A percentile compares a stretch with the other conserved stretches of the same genome.
Evolutionary conservation across 192 early-diverging fungal species (phyloP).

Genomic region (Chytriomyces sp.): DNA sequence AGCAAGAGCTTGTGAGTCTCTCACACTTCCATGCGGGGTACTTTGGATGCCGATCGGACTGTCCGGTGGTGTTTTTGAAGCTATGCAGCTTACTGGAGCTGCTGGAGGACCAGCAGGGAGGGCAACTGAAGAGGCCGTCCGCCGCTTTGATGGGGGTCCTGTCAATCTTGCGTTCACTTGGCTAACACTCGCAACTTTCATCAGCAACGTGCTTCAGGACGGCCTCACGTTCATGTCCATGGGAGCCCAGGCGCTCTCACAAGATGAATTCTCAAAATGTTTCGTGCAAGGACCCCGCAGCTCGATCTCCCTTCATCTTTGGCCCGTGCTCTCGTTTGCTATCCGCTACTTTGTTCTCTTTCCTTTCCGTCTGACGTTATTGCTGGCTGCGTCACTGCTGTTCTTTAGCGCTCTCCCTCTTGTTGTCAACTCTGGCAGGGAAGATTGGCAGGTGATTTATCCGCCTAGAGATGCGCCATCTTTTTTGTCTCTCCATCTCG

Average conservation of each 20-base stretch:
- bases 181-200: too few species aligned
- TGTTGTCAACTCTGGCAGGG: conserved; percentile 48
- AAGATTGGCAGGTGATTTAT: conserved; percentile 40
- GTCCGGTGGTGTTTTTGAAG: too few species aligned
- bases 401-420: conserved; percentile 55
- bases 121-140: too few species aligned
- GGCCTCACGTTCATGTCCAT: conserved; percentile 60
- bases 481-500: conserved; percentile 1
- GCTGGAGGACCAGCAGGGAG: too few species aligned
- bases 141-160: too few species aligned
- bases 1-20: too few species aligned
- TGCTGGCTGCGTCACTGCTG: conserved; percentile 41
- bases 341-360: conserved; percentile 52
- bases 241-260: conserved; percentile 55
- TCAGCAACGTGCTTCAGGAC: conserved; percentile 49
- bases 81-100: too few species aligned
- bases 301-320: conserved; percentile 38
- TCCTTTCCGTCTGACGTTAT: conserved; percentile 41
- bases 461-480: neutral
- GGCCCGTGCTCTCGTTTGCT: conserved; percentile 40
- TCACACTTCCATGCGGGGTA: too few species aligned
- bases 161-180: too few species aligned
- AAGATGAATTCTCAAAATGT: conserved; percentile 63
- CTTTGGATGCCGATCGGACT: too few species aligned
- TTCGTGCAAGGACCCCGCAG: conserved; percentile 56